These are phyloP conservation scores for Phaeotremella skinneri DNA, from an alignment of 768 basidiomycete species.

Conservation along the genomic window DNA sequence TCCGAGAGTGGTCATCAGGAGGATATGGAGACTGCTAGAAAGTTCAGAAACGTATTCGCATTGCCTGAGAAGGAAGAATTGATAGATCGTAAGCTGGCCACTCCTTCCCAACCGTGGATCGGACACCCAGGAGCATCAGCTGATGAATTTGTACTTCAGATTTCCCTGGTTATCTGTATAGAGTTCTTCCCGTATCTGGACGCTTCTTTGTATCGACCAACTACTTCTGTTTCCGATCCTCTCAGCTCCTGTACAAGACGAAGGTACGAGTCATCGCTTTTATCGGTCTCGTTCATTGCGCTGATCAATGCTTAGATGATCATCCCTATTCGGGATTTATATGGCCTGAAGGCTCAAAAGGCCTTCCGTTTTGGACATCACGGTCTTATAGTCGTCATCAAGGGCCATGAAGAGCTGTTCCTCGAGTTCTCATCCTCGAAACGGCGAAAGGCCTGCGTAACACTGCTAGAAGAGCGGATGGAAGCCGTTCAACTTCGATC, in stretches of 20 bases:
- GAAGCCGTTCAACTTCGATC: slow-evolving; percentile 61
- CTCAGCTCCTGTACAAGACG: slow-evolving; percentile 75
- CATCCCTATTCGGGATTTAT: slow-evolving; percentile 81
- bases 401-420: slow-evolving; percentile 96
- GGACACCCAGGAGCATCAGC: not conserved
- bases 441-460: slow-evolving; percentile 73
- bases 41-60: slow-evolving; percentile 78
- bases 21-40: slow-evolving; percentile 51
- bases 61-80: slow-evolving; percentile 82
- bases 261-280: slow-evolving; percentile 59
- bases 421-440: slow-evolving; percentile 85
- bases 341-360: slow-evolving; percentile 77
- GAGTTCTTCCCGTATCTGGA: slow-evolving; percentile 84
- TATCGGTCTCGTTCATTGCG: slow-evolving; percentile 1
- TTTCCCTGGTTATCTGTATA: slow-evolving; percentile 84
- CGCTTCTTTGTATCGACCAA: slow-evolving; percentile 87
- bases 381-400: slow-evolving; percentile 84
- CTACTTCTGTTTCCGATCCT: slow-evolving; percentile 92
- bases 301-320: slow-evolving; percentile 68
- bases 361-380: slow-evolving; percentile 86
- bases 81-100: slow-evolving; percentile 72
- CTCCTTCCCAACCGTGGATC: not conserved
- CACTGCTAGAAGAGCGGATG: slow-evolving; percentile 73
- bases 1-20: slow-evolving; percentile 56
- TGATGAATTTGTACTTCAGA: slow-evolving; percentile 58